These are phyloP conservation scores for Alternaria gaisen DNA, from an alignment of 2,329 filamentous ascomycete genomes.

Conservation along the genomic window DNA sequence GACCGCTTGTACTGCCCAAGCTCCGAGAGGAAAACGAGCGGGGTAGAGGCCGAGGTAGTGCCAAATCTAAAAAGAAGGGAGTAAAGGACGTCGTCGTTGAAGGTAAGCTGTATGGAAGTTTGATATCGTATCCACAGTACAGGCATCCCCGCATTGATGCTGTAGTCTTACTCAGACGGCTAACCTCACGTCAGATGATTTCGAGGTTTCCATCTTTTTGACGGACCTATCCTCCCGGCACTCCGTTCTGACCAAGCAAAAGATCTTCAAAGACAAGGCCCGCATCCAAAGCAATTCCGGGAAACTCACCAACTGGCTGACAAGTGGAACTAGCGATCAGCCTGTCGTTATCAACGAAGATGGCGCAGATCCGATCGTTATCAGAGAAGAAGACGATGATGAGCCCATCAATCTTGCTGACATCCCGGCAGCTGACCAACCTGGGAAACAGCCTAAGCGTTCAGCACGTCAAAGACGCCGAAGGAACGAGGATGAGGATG, in stretches of 20 bases:
- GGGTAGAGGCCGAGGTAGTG: slow-evolving; percentile 67
- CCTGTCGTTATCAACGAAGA: slow-evolving; percentile 54
- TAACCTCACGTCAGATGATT: slow-evolving; percentile 74
- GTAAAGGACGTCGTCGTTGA: slow-evolving; percentile 88
- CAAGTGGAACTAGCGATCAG: slow-evolving; percentile 51
- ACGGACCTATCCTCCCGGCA: slow-evolving; percentile 87
- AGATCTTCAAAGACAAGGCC: slow-evolving; percentile 66
- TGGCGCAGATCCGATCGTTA: slow-evolving; percentile 57
- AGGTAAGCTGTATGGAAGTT: slow-evolving; percentile 64
- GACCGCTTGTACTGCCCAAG: slow-evolving; percentile 88
- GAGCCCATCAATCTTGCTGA: slow-evolving; percentile 59
- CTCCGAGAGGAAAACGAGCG: slow-evolving; percentile 82
- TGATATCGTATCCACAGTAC: background rate
- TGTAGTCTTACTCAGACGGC: slow-evolving; percentile 22
- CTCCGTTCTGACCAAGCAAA: slow-evolving; percentile 85
- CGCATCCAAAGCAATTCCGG: slow-evolving; percentile 56
- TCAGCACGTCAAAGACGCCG: slow-evolving; percentile 28
- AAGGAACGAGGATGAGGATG: slow-evolving; percentile 11
- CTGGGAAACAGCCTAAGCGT: slow-evolving; percentile 17
- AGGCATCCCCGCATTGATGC: slow-evolving; percentile 3
- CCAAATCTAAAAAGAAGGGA: slow-evolving; percentile 74
- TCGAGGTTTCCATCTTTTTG: slow-evolving; percentile 93
- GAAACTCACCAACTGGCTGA: slow-evolving; percentile 59
- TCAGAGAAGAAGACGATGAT: slow-evolving; percentile 68
- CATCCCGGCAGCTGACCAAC: slow-evolving; percentile 61